Base-by-base conservation (phyloP, 306 rosid species). In the Cicer chorassanicum region DNA sequence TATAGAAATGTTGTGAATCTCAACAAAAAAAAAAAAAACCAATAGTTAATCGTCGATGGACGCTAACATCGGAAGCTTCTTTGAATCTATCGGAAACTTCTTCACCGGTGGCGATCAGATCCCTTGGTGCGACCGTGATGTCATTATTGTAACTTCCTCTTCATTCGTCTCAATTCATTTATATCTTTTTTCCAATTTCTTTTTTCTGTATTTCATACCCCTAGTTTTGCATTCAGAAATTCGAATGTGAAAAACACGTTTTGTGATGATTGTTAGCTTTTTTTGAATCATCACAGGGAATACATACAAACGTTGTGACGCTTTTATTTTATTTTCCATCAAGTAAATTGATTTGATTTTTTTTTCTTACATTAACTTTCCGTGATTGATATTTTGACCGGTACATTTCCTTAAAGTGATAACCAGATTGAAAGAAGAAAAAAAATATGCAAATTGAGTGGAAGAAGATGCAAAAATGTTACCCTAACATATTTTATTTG, bases 81-180 rank as follows among this genome's bases (percentile, higher is more conserved):
- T 90, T 78, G 96, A 90, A 16, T 87, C 95, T 77, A 46, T 94
- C 64, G 86, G 84, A 51, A 86, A 91, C 54, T 85, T 85, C 84
- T 85, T 85, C 76, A 5, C 59, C 34, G 78, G 88, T 64, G 93
- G 93, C 55, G 98, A 92, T 38, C 90, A 83, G 88, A 90, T 92
- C 82, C 98, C 98, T 9, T 92, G 94, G 96, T 92, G 94, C 86
- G 94, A 90, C 51, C 83, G 89, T 56, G 94, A 90, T 18, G 82
- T 92, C 83, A 86, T 92, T 74, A 70, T 70, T n/a, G 98, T 91
- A 79, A 81, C 80, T 80, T 38, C 29, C 51, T 62, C 15, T 48
- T 7, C 55, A 43, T 44, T 14, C 42, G 34, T 71, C 34, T 38
- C 60, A 75, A 43, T 70, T 59, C 57, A 38, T 14, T 0, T n/a